Base-by-base conservation (phyloP, 2,329 filamentous ascomycete species). In the Hirsutella thompsonii region DNA sequence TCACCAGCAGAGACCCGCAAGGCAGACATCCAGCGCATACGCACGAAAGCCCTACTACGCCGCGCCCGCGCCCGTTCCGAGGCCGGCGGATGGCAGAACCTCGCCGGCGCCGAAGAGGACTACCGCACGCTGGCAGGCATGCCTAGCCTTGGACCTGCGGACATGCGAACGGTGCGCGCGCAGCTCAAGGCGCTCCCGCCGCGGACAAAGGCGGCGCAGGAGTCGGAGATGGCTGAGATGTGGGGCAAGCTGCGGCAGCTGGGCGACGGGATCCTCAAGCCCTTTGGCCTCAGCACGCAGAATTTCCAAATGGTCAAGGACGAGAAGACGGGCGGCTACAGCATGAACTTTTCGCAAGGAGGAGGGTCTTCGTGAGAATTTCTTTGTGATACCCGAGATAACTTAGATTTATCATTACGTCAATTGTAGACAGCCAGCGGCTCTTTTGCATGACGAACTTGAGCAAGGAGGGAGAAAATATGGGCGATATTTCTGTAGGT, bases 221-320 rank as follows among this genome's bases (percentile, higher is more conserved):
- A 94, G 55, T 74, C 73, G 50, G 92, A 98, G 62, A 86, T 92
- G 74, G 81, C 75, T 3, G 90, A 98, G 64, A 95, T 96, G 88
- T 94, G 94, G 88, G 85, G 83, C 16, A 95, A 96, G 66, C 63
- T 98, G 52, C 95, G 94, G 57, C 79, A 84, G 62, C 66, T 98
- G 45, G 92, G 92, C 0, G 94, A 98, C 56, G 87, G 88, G 1
- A 77, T 98, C 14, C 59, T 98, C 39, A 94, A 84, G 57, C 90
- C 90, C 1, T 96, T 96, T 66, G 92, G 92, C 1, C 62, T 98
- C 50, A 93, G 83, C 44, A 96, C 92, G 10, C 81, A 94, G 36
- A 94, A 93, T 58, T 96, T 98, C 56, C 79, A 94, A 47, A 93
- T 96, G 71, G 78, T 83, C 21, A 86, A 95, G 61, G 90, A 95